Percentiles rank a stretch among this genome's conserved stretches.
These are phyloP conservation scores for Rhizopogon salebrosus DNA, from an alignment of 768 basidiomycete species.

Conservation along the genomic window DNA sequence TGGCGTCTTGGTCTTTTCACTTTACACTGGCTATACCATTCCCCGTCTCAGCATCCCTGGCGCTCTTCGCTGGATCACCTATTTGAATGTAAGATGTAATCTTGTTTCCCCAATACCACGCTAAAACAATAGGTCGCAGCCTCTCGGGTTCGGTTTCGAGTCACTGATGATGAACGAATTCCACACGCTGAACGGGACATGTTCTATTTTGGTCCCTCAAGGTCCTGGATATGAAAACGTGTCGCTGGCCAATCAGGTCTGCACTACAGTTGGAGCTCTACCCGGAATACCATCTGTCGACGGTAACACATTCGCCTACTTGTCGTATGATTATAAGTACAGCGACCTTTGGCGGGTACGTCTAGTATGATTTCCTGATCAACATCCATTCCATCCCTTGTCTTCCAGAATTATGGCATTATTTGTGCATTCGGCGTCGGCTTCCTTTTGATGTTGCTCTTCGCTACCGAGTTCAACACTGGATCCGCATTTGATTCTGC, in stretches of 20 bases:
- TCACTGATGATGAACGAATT: conserved; percentile 79
- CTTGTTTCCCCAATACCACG: neutral
- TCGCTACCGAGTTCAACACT: conserved; percentile 55
- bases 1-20: conserved; percentile 46
- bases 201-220: conserved; percentile 53
- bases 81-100: conserved; percentile 42
- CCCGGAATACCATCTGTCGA: conserved; percentile 56
- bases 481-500: conserved; percentile 28
- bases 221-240: conserved; percentile 59
- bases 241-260: conserved; percentile 64
- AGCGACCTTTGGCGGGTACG: conserved; percentile 46
- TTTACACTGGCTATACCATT: conserved; percentile 55
- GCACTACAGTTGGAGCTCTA: conserved; percentile 62
- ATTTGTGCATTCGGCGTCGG: conserved; percentile 55
- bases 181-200: conserved; percentile 56
- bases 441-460: conserved; percentile 51
- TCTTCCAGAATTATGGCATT: conserved; percentile 64
- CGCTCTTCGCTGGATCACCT: conserved; percentile 63
- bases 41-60: conserved; percentile 63
- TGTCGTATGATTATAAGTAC: conserved; percentile 38
- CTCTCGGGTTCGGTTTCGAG: conserved; percentile 42
- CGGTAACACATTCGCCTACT: conserved; percentile 50
- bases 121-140: neutral
- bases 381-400: neutral
- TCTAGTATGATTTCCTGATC: neutral